Evolutionary conservation across 768 basidiomycete genomes (phyloP).

Genomic region (Mycena polygramma): DNA sequence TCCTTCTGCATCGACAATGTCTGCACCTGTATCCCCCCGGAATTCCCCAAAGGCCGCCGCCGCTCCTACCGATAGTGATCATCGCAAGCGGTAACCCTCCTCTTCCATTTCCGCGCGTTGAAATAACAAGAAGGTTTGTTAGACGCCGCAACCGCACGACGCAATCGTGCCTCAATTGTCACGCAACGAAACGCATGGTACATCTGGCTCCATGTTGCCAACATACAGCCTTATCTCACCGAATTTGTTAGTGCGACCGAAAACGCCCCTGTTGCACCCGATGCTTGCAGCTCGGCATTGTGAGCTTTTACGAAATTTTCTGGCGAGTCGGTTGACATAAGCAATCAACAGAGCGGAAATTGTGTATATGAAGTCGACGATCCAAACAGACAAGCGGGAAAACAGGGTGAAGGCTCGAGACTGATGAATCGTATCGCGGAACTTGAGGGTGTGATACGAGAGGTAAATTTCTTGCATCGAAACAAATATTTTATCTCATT

Average conservation of each 20-base stretch:
- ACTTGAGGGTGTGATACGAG: constrained; percentile 36
- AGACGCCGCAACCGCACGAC: constrained; percentile 35
- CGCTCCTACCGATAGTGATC: constrained; percentile 22
- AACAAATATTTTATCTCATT: background rate
- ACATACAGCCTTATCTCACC: background rate
- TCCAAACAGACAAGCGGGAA: constrained; percentile 18
- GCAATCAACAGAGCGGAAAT: constrained; percentile 15
- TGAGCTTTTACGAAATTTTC: background rate
- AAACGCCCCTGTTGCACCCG: constrained; percentile 28
- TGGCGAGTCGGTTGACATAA: background rate
- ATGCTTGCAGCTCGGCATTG: constrained; percentile 32
- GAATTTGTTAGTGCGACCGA: constrained; percentile 22
- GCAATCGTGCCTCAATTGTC: constrained; percentile 33
- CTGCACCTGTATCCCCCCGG: constrained; percentile 22
- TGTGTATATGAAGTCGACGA: constrained; percentile 34
- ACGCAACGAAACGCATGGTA: constrained; percentile 35
- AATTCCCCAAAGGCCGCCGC: constrained; percentile 14
- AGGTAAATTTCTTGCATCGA: constrained; percentile 3
- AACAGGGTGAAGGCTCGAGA: constrained; percentile 16
- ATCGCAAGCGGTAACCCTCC: constrained; percentile 29
- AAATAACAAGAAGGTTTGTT: background rate
- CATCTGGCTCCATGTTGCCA: background rate
- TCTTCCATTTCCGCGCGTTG: too few relatives aligned
- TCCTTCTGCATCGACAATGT: constrained; percentile 5
- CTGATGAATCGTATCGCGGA: constrained; percentile 32